A percentile compares a stretch with the other conserved stretches of the same genome.
phyloP scores from a whole-genome alignment of 495 filamentous ascomycete genomes.

The Evernia prunastri region DNA sequence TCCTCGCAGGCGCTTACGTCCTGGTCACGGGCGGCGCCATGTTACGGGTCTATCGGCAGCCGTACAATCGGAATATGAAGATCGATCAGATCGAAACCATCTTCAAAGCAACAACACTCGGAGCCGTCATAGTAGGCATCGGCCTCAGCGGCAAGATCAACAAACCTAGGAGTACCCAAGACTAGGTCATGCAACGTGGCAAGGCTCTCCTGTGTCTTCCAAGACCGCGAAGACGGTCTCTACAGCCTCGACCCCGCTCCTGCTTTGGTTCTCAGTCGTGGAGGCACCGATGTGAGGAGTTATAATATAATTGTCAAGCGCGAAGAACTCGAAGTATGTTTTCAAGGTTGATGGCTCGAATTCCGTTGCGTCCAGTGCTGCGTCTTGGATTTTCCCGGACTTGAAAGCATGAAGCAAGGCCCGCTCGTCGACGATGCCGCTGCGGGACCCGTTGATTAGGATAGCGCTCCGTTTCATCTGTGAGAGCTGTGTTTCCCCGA shows the following conservation, averaged over 20 bases:
- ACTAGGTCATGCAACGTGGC: too few relatives aligned
- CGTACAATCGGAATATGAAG: slow-evolving; percentile 8
- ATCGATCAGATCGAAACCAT: slow-evolving; percentile 16
- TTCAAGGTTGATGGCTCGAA: neutral
- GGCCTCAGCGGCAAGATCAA: slow-evolving; percentile 7
- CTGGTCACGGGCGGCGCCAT: slow-evolving; percentile 9
- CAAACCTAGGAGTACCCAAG: slow-evolving; percentile 3
- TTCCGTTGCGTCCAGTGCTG: neutral
- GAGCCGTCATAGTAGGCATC: slow-evolving; percentile 5
- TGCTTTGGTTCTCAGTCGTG: neutral
- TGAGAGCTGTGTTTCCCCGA: too few relatives aligned
- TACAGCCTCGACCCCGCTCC: neutral
- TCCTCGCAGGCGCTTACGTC: slow-evolving; percentile 3
- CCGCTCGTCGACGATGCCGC: neutral
- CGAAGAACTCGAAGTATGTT: neutral
- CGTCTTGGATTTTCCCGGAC: neutral
- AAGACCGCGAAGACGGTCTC: neutral
- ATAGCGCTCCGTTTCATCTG: neutral
- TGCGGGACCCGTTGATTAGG: neutral
- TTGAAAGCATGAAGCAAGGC: neutral
- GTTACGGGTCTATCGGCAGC: slow-evolving; percentile 8
- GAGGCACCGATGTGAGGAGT: neutral
- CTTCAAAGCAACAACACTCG: slow-evolving; percentile 10
- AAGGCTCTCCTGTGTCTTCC: neutral
- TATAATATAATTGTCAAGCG: neutral